Percentiles rank a stretch among this genome's conserved stretches.
Evolutionary conservation across 345 rosid genomes (phyloP).

Genomic region (Linum usitatissimum): DNA sequence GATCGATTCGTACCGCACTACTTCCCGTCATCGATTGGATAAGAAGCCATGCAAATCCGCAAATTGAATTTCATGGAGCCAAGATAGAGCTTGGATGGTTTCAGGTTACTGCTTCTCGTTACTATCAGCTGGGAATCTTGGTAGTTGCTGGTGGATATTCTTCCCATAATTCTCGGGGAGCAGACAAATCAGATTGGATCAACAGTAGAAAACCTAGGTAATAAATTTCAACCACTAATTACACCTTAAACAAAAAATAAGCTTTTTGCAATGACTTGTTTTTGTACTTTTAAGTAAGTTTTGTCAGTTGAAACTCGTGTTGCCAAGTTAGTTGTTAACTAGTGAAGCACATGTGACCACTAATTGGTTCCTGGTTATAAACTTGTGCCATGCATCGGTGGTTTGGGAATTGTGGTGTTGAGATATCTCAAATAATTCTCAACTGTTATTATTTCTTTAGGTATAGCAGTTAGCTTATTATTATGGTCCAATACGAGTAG

Average conservation of each 20-base stretch:
- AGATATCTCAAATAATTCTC: too few relatives aligned
- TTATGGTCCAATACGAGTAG: too few relatives aligned
- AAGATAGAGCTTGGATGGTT: constrained; percentile 92
- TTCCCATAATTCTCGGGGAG: constrained; percentile 26
- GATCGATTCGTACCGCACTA: constrained; percentile 68
- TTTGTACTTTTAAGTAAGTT: too few relatives aligned
- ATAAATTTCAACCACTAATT: neutral
- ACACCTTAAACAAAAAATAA: too few relatives aligned
- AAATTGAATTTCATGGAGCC: constrained; percentile 83
- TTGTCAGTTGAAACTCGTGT: too few relatives aligned
- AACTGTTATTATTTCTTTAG: too few relatives aligned
- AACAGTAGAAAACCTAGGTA: constrained; percentile 52
- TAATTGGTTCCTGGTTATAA: too few relatives aligned
- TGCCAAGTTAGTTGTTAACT: too few relatives aligned
- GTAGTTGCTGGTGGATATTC: constrained; percentile 58
- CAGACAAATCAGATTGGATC: constrained; percentile 35
- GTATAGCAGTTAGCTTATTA: too few relatives aligned
- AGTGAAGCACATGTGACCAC: too few relatives aligned
- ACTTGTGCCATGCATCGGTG: too few relatives aligned
- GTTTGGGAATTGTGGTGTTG: too few relatives aligned
- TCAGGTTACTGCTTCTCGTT: constrained; percentile 96
- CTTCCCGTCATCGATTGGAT: constrained; percentile 79
- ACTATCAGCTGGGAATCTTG: constrained; percentile 89
- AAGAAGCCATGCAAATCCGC: constrained; percentile 80
- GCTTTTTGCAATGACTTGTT: neutral